Evolutionary conservation across 2,329 filamentous ascomycete species (phyloP).

Genomic region (Diaporthe aspalathi): DNA sequence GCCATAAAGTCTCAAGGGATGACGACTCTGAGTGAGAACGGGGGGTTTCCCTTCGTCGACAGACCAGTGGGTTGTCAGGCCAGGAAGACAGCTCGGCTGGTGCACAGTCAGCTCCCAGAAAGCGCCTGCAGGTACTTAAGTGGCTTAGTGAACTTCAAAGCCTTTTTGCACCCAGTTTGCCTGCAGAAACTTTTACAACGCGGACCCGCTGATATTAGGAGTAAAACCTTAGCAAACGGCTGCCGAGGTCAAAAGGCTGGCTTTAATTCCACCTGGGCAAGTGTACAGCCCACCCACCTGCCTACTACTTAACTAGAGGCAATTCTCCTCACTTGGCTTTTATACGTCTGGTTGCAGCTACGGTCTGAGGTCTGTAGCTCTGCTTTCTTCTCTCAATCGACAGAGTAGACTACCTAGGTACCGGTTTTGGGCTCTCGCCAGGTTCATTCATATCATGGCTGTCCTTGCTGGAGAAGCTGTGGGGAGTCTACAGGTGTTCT

Average conservation of each 20-base stretch:
- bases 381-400: not conserved
- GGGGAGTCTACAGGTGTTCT: too few relatives aligned
- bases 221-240: not conserved
- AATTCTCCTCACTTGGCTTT: not conserved
- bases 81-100: not conserved
- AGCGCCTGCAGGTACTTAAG: not conserved
- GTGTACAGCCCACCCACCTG: too few relatives aligned
- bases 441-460: not conserved
- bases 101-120: not conserved
- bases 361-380: not conserved
- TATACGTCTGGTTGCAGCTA: not conserved
- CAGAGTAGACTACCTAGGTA: not conserved
- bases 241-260: not conserved
- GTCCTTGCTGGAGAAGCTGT: not conserved
- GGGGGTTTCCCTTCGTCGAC: not conserved
- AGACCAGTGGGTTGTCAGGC: not conserved
- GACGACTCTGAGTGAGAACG: not conserved
- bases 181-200: not conserved
- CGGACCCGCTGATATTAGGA: not conserved
- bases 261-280: too few relatives aligned
- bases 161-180: not conserved
- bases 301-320: too few relatives aligned
- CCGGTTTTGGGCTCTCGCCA: not conserved
- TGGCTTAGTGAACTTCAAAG: not conserved
- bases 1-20: not conserved